Percentiles rank a stretch among this genome's conserved stretches.
Conservation (phyloP, 352 stramenopile genomes). For the Globisporangium rhizosaccharum region DNA sequence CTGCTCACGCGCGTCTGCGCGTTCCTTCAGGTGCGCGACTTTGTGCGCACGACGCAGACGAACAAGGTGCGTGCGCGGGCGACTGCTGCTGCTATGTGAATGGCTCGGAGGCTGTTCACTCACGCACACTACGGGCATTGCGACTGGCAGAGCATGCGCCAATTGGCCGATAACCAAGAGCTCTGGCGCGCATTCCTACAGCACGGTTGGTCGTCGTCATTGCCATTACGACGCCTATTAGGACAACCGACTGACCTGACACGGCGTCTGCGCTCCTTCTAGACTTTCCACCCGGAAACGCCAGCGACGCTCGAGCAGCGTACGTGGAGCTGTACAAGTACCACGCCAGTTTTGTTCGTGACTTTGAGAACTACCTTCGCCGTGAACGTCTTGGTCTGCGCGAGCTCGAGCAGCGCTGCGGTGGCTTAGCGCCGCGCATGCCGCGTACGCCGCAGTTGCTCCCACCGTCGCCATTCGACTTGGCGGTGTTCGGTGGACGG, state of each 20-base stretch:
- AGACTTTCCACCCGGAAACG: neutral
- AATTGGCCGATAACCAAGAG: conserved; percentile 7
- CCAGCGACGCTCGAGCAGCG: neutral
- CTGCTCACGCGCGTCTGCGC: conserved; percentile 20
- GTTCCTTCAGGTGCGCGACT: conserved; percentile 30
- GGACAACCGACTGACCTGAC: neutral
- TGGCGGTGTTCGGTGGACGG: neutral
- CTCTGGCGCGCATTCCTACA: conserved; percentile 28
- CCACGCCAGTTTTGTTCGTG: neutral
- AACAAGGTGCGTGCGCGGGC: conserved; percentile 23
- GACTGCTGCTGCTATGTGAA: neutral
- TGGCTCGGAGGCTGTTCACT: neutral
- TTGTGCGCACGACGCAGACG: conserved; percentile 25
- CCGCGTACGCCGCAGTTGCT: neutral
- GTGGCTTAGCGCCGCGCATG: too few relatives aligned
- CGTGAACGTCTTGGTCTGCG: neutral
- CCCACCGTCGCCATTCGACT: conserved; percentile 4
- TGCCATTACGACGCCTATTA: neutral
- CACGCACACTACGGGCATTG: too few relatives aligned
- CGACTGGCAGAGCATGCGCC: conserved; percentile 3
- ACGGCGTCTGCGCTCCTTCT: neutral
- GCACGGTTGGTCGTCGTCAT: conserved; percentile 14
- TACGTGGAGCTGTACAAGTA: neutral
- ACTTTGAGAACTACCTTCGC: neutral
- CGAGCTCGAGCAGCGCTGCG: too few relatives aligned